phyloP scores from a whole-genome alignment of 306 rosid genomes.

The Begonia loranthoides region DNA sequence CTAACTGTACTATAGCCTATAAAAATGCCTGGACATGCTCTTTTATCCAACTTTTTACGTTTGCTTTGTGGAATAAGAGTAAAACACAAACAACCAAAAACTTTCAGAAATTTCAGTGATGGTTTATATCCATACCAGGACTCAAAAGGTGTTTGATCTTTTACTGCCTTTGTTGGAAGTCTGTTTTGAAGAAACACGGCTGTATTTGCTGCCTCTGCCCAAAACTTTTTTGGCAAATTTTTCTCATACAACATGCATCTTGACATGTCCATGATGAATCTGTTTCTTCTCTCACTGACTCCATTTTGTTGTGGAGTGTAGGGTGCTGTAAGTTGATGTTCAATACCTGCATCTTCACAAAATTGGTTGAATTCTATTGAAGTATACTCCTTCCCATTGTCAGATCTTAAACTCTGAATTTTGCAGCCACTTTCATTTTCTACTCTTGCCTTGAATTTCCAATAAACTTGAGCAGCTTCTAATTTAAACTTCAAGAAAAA shows the following conservation, averaged over 20 bases:
- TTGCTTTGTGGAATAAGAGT: background rate
- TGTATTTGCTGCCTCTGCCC: conserved; percentile 5
- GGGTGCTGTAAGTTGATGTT: background rate
- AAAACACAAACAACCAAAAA: too few species aligned
- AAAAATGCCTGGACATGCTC: background rate
- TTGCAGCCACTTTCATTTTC: conserved; percentile 2
- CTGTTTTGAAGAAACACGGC: conserved; percentile 1
- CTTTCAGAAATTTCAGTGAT: background rate
- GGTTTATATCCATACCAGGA: conserved; percentile 6
- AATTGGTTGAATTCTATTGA: background rate
- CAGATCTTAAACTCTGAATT: background rate
- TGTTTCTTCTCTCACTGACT: conserved; percentile 6
- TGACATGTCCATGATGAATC: conserved; percentile 1
- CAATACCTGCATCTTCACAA: background rate
- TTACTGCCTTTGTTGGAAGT: conserved; percentile 4
- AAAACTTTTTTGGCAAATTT: background rate
- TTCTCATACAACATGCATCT: background rate
- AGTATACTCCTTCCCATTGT: background rate
- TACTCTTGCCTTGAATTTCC: background rate
- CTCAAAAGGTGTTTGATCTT: too few species aligned
- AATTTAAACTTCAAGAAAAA: background rate
- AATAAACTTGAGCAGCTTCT: background rate
- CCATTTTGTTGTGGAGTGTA: conserved; percentile 11
- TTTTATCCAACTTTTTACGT: background rate
- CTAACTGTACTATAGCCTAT: background rate